These are phyloP conservation scores for Moelleriella libera DNA, from an alignment of 2,329 filamentous ascomycete species.

Conservation along the genomic window DNA sequence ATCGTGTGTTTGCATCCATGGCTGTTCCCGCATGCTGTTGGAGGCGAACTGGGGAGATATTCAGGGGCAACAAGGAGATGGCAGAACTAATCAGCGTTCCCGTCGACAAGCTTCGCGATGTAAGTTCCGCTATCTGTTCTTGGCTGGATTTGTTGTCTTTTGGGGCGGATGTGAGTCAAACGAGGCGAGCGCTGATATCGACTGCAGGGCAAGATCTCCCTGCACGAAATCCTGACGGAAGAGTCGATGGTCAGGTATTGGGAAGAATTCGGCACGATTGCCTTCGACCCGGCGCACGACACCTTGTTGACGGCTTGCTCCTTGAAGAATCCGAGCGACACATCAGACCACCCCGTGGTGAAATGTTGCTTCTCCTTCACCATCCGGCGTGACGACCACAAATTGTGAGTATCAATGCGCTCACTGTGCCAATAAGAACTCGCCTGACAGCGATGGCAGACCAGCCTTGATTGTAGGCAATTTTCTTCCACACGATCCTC, in stretches of 20 bases:
- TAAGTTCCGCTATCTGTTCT: conserved; percentile 28
- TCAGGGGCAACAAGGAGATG: conserved; percentile 97
- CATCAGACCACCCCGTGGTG: conserved; percentile 57
- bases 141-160: background rate
- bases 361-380: conserved; percentile 97
- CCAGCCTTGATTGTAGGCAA: conserved; percentile 93
- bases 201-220: conserved; percentile 70
- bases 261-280: conserved; percentile 98
- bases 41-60: conserved; percentile 93
- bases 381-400: conserved; percentile 85
- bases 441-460: conserved; percentile 28
- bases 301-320: conserved; percentile 89
- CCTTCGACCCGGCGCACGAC: conserved; percentile 87
- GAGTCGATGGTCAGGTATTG: conserved; percentile 93
- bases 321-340: conserved; percentile 65
- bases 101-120: conserved; percentile 80
- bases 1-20: conserved; percentile 97
- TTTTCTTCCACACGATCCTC: conserved; percentile 74
- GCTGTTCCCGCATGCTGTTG: conserved; percentile 96
- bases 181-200: background rate
- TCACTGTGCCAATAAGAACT: background rate
- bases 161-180: background rate
- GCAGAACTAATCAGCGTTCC: conserved; percentile 88
- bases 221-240: conserved; percentile 93
- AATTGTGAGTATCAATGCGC: conserved; percentile 61